phyloP scores from a whole-genome alignment of 805 yeast species.

The Tetrapisispora fleetii region DNA sequence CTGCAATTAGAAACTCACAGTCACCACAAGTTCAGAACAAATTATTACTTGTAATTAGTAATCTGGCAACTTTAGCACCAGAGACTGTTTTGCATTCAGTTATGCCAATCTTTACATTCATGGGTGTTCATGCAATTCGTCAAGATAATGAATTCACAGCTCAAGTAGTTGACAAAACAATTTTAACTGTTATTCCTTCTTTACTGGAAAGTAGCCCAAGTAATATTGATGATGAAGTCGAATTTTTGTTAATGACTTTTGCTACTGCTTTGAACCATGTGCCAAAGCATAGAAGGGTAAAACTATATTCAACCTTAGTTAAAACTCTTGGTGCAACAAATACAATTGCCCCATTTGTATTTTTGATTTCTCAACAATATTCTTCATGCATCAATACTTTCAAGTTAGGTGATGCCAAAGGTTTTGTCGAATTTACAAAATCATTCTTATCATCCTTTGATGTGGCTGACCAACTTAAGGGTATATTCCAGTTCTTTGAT shows the following conservation, averaged over 20 bases:
- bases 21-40: constrained; percentile 95
- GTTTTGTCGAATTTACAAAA: constrained; percentile 61
- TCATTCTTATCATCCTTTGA: constrained; percentile 60
- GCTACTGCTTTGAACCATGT: constrained; percentile 93
- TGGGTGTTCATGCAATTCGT: constrained; percentile 96
- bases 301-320: constrained; percentile 68
- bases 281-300: constrained; percentile 92
- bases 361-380: constrained; percentile 74
- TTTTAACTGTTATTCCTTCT: constrained; percentile 84
- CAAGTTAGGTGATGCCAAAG: constrained; percentile 55
- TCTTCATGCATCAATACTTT: constrained; percentile 43
- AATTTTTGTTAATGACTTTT: constrained; percentile 77
- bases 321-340: constrained; percentile 58
- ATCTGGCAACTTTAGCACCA: constrained; percentile 80
- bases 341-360: constrained; percentile 63
- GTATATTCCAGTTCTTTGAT: constrained; percentile 41
- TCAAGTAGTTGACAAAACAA: constrained; percentile 86
- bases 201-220: constrained; percentile 40
- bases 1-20: constrained; percentile 77
- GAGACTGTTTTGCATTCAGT: constrained; percentile 89
- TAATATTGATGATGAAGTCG: constrained; percentile 54
- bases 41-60: constrained; percentile 72
- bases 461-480: constrained; percentile 55
- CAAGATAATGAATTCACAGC: constrained; percentile 95
- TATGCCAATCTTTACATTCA: constrained; percentile 98